Conservation (phyloP, 768 basidiomycete species). For the Phylloporus scabripes region DNA sequence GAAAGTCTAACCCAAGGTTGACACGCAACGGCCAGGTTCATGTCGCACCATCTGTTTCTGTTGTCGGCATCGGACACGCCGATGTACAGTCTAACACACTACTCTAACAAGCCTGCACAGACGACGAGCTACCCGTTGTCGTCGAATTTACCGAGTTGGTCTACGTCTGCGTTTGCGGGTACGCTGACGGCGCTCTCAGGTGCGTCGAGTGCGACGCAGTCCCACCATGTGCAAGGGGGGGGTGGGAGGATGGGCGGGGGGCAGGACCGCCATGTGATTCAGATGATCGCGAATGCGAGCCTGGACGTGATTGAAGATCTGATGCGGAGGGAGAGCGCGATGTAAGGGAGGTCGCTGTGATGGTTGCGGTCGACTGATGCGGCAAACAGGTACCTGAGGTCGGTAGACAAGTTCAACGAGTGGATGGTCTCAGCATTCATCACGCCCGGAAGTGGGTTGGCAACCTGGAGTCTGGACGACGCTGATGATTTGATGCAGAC, state of each 20-base stretch:
- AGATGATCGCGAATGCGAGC: slow-evolving; percentile 98
- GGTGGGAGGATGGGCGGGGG: slow-evolving; percentile 69
- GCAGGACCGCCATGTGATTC: slow-evolving; percentile 89
- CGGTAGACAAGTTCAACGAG: slow-evolving; percentile 96
- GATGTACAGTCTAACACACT: slow-evolving; percentile 77
- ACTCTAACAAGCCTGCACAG: slow-evolving; percentile 66
- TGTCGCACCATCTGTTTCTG: slow-evolving; percentile 86
- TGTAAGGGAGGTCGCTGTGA: slow-evolving; percentile 47
- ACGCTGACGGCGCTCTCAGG: slow-evolving; percentile 84
- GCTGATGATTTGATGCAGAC: slow-evolving; percentile 43
- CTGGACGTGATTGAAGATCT: slow-evolving; percentile 93
- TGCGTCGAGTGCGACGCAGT: slow-evolving; percentile 68
- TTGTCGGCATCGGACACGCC: slow-evolving; percentile 85
- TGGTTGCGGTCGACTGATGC: slow-evolving; percentile 13
- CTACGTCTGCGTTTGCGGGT: slow-evolving; percentile 86
- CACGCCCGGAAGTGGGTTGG: slow-evolving; percentile 81
- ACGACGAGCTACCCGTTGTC: slow-evolving; percentile 62
- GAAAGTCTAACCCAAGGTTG: neutral
- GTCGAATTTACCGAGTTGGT: slow-evolving; percentile 84
- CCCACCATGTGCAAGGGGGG: slow-evolving; percentile 55
- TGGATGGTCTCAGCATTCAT: slow-evolving; percentile 98
- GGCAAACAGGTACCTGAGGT: slow-evolving; percentile 82
- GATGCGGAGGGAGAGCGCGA: slow-evolving; percentile 73
- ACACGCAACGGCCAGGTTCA: slow-evolving; percentile 27
- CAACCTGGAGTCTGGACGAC: slow-evolving; percentile 10